These are phyloP conservation scores for Sutorius australiensis DNA, from an alignment of 768 basidiomycete species.

Conservation along the genomic window DNA sequence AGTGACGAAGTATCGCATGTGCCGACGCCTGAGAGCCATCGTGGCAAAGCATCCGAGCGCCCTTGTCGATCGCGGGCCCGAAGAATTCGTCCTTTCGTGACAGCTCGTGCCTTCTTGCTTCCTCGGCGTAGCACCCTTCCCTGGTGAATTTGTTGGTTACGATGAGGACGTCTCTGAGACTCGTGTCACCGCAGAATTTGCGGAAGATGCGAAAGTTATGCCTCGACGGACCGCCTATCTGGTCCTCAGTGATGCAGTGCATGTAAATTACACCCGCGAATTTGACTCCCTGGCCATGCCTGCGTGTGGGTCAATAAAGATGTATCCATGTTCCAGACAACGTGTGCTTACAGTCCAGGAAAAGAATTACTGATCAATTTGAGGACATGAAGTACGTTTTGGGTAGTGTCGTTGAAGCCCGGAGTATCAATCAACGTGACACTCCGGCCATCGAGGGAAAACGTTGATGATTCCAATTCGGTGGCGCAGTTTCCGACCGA, in stretches of 20 bases:
- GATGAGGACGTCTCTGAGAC: constrained; percentile 45
- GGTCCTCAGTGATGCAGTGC: constrained; percentile 44
- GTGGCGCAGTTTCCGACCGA: constrained; percentile 43
- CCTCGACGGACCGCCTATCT: constrained; percentile 40
- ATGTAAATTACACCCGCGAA: constrained; percentile 49
- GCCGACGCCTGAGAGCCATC: constrained; percentile 41
- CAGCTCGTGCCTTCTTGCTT: constrained; percentile 39
- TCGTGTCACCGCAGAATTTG: constrained; percentile 46
- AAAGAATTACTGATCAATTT: constrained; percentile 39
- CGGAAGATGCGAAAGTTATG: constrained; percentile 45
- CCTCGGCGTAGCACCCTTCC: constrained; percentile 29
- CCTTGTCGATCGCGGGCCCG: constrained; percentile 42
- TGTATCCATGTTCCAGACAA: background rate
- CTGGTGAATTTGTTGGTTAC: constrained; percentile 46
- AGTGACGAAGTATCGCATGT: constrained; percentile 39
- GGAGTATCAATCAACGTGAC: constrained; percentile 56
- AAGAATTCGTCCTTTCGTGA: constrained; percentile 37
- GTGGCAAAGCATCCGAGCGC: constrained; percentile 41
- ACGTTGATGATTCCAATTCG: constrained; percentile 39
- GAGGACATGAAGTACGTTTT: constrained; percentile 43
- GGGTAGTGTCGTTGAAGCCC: constrained; percentile 51
- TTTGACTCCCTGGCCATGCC: constrained; percentile 27
- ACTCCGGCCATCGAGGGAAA: constrained; percentile 39
- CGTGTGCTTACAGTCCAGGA: constrained; percentile 17
- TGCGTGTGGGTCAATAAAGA: background rate